Evolutionary conservation across 306 rosid genomes (phyloP).

Genomic region (Malus asiatica): DNA sequence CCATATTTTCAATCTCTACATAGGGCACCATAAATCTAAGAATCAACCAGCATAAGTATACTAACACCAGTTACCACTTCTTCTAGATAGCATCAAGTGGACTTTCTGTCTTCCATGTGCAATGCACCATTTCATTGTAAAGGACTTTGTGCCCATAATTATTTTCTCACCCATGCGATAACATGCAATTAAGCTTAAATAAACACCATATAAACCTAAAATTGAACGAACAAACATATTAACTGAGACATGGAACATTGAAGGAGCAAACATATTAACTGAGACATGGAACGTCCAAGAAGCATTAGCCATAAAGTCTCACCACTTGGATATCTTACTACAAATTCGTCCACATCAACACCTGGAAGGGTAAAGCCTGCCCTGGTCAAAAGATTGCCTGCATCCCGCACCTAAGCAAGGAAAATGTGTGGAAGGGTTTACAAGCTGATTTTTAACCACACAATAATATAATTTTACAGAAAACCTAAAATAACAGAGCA

Average conservation of each 20-base stretch:
- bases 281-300: background rate
- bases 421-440: background rate
- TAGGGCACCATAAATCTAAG: background rate
- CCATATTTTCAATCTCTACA: background rate
- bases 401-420: constrained; percentile 75
- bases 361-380: constrained; percentile 91
- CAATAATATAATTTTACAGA: background rate
- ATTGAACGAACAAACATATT: constrained; percentile 6
- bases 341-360: constrained; percentile 86
- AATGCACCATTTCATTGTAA: background rate
- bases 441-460: background rate
- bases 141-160: background rate
- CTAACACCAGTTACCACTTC: background rate
- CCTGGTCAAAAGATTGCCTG: constrained; percentile 94
- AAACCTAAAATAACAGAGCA: background rate
- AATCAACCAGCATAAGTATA: background rate
- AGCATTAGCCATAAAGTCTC: constrained; percentile 10
- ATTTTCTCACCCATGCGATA: background rate
- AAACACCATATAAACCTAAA: background rate
- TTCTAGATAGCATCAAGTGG: background rate
- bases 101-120: background rate
- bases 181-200: background rate
- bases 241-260: background rate
- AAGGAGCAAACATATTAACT: constrained; percentile 4
- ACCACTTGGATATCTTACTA: constrained; percentile 83